These are phyloP conservation scores for Beauveria australis DNA, from an alignment of 2,329 filamentous ascomycete species.

Conservation along the genomic window DNA sequence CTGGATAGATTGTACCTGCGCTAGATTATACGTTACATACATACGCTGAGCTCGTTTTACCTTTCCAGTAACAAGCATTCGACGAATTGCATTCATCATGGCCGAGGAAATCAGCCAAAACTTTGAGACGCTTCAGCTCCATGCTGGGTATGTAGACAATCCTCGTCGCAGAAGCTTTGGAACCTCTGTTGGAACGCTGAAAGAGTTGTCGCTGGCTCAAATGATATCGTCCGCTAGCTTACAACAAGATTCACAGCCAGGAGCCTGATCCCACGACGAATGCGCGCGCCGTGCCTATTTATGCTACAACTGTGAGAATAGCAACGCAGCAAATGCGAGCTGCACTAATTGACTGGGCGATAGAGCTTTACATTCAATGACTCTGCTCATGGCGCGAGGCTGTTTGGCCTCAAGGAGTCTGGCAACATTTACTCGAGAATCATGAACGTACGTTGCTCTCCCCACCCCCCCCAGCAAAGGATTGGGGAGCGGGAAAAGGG, in stretches of 20 bases:
- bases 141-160: conserved; percentile 58
- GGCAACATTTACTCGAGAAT: conserved; percentile 98
- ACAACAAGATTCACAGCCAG: conserved; percentile 46
- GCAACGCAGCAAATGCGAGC: background rate
- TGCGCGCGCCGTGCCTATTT: conserved; percentile 88
- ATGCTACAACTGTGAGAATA: conserved; percentile 69
- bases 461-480: background rate
- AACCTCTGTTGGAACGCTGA: background rate
- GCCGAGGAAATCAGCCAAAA: conserved; percentile 41
- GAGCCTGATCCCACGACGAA: conserved; percentile 74
- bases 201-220: background rate
- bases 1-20: background rate
- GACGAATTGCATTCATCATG: background rate
- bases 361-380: conserved; percentile 92
- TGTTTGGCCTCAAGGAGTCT: conserved; percentile 94
- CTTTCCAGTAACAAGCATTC: background rate
- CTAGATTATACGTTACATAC: background rate
- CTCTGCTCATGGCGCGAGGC: conserved; percentile 85
- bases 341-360: conserved; percentile 11
- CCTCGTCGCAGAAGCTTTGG: accelerated
- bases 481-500: background rate
- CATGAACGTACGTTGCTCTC: conserved; percentile 61
- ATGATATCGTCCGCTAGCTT: conserved; percentile 11
- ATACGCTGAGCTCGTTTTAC: background rate
- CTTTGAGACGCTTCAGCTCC: conserved; percentile 81